Evolutionary conservation across 306 rosid genomes (phyloP).

Genomic region (Cercis canadensis): DNA sequence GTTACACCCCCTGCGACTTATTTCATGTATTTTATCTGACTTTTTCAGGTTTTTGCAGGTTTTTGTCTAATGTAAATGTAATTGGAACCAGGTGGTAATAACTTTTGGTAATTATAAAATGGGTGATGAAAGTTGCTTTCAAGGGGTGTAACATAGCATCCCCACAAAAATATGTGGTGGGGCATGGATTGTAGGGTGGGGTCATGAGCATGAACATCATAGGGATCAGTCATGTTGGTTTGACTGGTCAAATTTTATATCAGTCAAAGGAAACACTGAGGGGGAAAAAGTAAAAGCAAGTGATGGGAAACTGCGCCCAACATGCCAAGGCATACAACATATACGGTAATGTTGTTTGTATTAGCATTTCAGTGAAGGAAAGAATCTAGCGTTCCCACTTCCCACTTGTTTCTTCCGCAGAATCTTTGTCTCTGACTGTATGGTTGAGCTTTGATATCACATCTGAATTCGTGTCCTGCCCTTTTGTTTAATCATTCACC

Average conservation of each 20-base stretch:
- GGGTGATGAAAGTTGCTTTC: too few relatives aligned
- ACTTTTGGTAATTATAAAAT: too few relatives aligned
- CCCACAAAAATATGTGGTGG: conserved; percentile 51
- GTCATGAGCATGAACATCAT: conserved; percentile 51
- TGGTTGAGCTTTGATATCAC: conserved; percentile 40
- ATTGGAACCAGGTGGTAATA: too few relatives aligned
- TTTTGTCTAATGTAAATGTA: too few relatives aligned
- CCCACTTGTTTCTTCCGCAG: conserved; percentile 38
- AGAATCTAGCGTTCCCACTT: conserved; percentile 57
- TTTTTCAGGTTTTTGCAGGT: too few relatives aligned
- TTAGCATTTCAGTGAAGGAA: conserved; percentile 55
- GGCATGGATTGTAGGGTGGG: conserved; percentile 54
- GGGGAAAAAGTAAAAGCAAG: conserved; percentile 41
- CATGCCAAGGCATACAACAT: conserved; percentile 36
- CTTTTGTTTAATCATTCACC: conserved; percentile 30
- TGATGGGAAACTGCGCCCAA: conserved; percentile 54
- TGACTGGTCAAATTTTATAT: conserved; percentile 64
- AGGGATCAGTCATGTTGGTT: conserved; percentile 58
- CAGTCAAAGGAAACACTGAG: conserved; percentile 43
- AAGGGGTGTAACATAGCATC: too few relatives aligned
- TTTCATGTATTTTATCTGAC: too few relatives aligned
- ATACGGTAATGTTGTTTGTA: conserved; percentile 29
- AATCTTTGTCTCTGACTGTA: conserved; percentile 46
- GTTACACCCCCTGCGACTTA: too few relatives aligned
- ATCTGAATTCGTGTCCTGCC: conserved; percentile 36